Evolutionary conservation across 169 alveolate species (phyloP).

Genomic region (Plasmodium knowlesi): DNA sequence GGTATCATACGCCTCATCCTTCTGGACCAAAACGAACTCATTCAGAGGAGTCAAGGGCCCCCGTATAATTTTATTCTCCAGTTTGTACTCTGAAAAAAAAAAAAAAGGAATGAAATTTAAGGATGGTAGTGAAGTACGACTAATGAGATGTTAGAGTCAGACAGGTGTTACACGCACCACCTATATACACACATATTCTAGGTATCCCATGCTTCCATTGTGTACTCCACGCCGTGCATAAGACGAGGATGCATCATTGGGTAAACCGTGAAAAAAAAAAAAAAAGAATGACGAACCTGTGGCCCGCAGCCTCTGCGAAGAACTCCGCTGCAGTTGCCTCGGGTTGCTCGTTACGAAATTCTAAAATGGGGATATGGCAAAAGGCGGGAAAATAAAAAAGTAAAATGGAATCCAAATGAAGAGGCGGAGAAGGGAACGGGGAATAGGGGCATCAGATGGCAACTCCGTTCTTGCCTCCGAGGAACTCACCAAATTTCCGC

Average conservation of each 20-base stretch:
- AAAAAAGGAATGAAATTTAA: background rate
- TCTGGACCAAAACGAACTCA: slow-evolving; percentile 50
- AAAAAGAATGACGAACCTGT: slow-evolving; percentile 28
- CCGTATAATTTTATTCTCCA: slow-evolving; percentile 59
- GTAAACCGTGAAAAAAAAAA: background rate
- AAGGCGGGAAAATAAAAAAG: background rate
- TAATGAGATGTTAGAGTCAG: background rate
- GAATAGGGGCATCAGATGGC: background rate
- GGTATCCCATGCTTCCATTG: background rate
- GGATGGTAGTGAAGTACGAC: background rate
- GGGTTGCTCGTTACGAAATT: slow-evolving; percentile 45
- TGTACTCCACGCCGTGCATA: background rate
- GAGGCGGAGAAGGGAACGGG: background rate
- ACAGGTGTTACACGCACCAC: background rate
- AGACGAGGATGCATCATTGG: background rate
- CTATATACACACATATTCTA: background rate
- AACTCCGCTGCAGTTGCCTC: slow-evolving; percentile 26
- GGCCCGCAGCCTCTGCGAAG: slow-evolving; percentile 46
- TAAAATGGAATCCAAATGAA: too few species aligned
- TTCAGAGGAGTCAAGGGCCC: slow-evolving; percentile 67
- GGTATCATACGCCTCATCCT: slow-evolving; percentile 65
- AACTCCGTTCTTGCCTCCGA: background rate
- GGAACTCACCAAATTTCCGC: slow-evolving; percentile 17
- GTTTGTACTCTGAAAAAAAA: slow-evolving; percentile 30
- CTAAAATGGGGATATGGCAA: slow-evolving; percentile 11